Evolutionary conservation across 2,329 filamentous ascomycete genomes (phyloP).

Genomic region (Apiospora aurea): DNA sequence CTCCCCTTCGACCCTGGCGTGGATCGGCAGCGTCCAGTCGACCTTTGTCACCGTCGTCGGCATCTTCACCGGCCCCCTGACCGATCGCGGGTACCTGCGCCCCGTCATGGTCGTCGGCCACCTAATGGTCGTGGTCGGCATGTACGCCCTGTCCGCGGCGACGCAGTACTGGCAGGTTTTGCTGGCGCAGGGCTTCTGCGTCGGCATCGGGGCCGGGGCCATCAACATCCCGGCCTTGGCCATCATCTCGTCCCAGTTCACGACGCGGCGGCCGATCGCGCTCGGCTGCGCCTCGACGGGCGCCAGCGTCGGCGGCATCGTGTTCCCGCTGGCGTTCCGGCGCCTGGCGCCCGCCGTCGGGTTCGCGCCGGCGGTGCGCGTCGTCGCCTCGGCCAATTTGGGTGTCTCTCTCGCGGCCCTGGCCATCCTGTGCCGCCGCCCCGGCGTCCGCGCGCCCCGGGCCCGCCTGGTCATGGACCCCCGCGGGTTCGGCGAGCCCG

Average conservation of each 20-base stretch:
- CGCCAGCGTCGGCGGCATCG: conserved; percentile 36
- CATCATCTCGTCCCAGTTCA: conserved; percentile 42
- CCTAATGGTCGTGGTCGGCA: conserved; percentile 55
- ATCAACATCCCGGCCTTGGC: conserved; percentile 39
- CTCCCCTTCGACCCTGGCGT: conserved; percentile 48
- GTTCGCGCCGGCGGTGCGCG: conserved; percentile 24
- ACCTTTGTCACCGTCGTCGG: conserved; percentile 60
- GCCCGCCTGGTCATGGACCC: conserved; percentile 48
- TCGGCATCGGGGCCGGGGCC: conserved; percentile 50
- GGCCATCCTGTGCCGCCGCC: conserved; percentile 19
- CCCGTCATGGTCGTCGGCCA: conserved; percentile 51
- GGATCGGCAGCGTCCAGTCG: conserved; percentile 59
- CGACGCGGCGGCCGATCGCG: conserved; percentile 31
- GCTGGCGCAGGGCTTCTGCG: conserved; percentile 57
- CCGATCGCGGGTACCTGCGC: conserved; percentile 58
- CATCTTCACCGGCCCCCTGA: conserved; percentile 58
- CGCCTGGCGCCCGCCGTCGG: conserved; percentile 36
- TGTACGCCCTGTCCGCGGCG: conserved; percentile 60
- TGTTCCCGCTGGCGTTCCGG: background rate
- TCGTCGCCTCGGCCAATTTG: conserved; percentile 25
- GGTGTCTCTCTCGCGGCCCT: conserved; percentile 41
- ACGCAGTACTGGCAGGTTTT: conserved; percentile 59
- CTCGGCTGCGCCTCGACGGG: conserved; percentile 32
- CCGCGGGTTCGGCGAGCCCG: conserved; percentile 47
- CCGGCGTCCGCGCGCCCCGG: background rate